Percentiles rank a stretch among this genome's conserved stretches.
phyloP scores from a whole-genome alignment of 2,329 filamentous ascomycete genomes.

The Diaporthe citriasiana region DNA sequence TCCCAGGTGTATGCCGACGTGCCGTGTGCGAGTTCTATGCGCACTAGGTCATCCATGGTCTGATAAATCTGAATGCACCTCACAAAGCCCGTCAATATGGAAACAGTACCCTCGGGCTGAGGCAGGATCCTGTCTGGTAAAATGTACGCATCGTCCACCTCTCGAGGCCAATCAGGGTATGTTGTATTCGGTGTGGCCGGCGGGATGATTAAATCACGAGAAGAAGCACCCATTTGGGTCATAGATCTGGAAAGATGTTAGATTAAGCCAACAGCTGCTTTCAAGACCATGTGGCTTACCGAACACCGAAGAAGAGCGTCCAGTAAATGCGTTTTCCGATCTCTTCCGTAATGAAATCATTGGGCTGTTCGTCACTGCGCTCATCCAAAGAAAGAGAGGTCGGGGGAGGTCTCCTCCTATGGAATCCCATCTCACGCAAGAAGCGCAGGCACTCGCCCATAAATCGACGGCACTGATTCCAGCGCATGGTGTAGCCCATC shows the following conservation, averaged over 20 bases:
- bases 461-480: conserved; percentile 77
- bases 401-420: conserved; percentile 62
- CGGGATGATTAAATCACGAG: conserved; percentile 80
- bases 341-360: conserved; percentile 80
- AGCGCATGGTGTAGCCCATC: conserved; percentile 77
- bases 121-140: conserved; percentile 77
- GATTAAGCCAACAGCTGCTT: background rate
- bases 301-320: conserved; percentile 81
- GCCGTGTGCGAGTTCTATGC: conserved; percentile 87
- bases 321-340: conserved; percentile 87
- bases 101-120: conserved; percentile 77
- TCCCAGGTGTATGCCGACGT: conserved; percentile 83
- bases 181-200: conserved; percentile 82
- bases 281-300: conserved; percentile 58
- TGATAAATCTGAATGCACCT: conserved; percentile 82
- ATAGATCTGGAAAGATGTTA: conserved; percentile 70
- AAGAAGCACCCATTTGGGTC: conserved; percentile 80
- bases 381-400: conserved; percentile 57
- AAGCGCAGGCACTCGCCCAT: conserved; percentile 80
- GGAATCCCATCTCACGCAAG: conserved; percentile 76
- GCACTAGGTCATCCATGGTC: conserved; percentile 83
- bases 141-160: conserved; percentile 88
- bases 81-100: conserved; percentile 84
- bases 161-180: conserved; percentile 83
- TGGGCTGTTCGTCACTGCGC: conserved; percentile 58